A percentile compares a stretch with the other conserved stretches of the same genome.
phyloP scores from a whole-genome alignment of 2,329 filamentous ascomycete species.

The Penicillium digitatum region DNA sequence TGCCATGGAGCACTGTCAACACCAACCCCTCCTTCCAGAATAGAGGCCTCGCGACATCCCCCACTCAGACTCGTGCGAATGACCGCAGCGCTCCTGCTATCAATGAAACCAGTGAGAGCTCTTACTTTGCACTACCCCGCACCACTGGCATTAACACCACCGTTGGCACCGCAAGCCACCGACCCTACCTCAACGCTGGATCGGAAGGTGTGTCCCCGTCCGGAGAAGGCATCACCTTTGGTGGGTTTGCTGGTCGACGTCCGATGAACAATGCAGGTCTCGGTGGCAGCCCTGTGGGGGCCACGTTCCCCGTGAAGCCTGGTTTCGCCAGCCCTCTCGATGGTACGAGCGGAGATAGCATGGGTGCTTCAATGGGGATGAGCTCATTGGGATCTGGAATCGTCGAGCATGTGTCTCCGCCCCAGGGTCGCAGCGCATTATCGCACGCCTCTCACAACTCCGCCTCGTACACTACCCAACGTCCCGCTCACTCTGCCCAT shows the following conservation, averaged over 20 bases:
- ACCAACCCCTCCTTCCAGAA: slow-evolving; percentile 30
- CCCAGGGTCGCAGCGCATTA: slow-evolving; percentile 26
- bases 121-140: slow-evolving; percentile 49
- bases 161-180: slow-evolving; percentile 25
- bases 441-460: slow-evolving; percentile 37
- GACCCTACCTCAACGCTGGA: slow-evolving; percentile 33
- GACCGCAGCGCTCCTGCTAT: slow-evolving; percentile 40
- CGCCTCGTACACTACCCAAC: slow-evolving; percentile 30
- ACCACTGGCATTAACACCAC: slow-evolving; percentile 42
- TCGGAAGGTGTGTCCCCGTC: slow-evolving; percentile 35
- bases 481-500: slow-evolving; percentile 37
- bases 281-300: slow-evolving; percentile 28
- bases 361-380: slow-evolving; percentile 29
- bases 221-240: slow-evolving; percentile 32
- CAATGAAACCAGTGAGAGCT: slow-evolving; percentile 44
- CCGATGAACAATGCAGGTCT: slow-evolving; percentile 34
- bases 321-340: slow-evolving; percentile 31
- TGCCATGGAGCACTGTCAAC: slow-evolving; percentile 58
- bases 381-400: slow-evolving; percentile 29
- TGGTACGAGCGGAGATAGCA: slow-evolving; percentile 29
- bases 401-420: slow-evolving; percentile 28
- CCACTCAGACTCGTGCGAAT: slow-evolving; percentile 53
- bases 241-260: slow-evolving; percentile 28
- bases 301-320: slow-evolving; percentile 32
- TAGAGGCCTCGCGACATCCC: slow-evolving; percentile 54